phyloP scores from a whole-genome alignment of 2,329 filamentous ascomycete species.

The Fusarium tricinctum region DNA sequence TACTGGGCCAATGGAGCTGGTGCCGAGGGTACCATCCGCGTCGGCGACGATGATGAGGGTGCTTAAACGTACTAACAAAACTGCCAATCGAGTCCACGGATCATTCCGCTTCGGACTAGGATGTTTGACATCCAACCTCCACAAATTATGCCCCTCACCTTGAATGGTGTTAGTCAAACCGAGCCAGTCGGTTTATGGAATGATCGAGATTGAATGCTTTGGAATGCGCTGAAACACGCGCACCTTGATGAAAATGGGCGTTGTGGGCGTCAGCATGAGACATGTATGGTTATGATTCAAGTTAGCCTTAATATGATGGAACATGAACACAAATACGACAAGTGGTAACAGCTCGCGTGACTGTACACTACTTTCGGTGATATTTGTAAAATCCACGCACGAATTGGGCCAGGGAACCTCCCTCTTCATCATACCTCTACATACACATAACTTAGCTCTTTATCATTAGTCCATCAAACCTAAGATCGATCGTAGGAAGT shows the following conservation, averaged over 20 bases:
- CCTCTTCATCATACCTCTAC: no score
- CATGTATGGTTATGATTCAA: constrained; percentile 15
- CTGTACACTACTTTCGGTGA: no score
- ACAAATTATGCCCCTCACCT: neutral
- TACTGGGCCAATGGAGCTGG: constrained; percentile 57
- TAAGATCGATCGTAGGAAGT: no score
- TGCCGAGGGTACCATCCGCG: constrained; percentile 55
- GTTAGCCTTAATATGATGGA: constrained; percentile 13
- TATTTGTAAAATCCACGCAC: no score
- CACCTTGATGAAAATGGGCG: constrained; percentile 9
- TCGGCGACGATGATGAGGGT: constrained; percentile 58
- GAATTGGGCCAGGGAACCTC: no score
- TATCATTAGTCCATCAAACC: no score
- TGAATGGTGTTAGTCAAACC: neutral
- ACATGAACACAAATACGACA: constrained; percentile 2
- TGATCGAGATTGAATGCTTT: constrained; percentile 19
- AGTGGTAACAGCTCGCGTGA: neutral
- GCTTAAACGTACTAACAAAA: constrained; percentile 24
- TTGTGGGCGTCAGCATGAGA: constrained; percentile 19
- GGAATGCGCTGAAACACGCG: neutral
- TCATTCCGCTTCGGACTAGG: neutral
- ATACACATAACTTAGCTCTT: no score
- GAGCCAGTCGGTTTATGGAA: constrained; percentile 12
- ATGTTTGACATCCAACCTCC: neutral
- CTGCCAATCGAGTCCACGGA: neutral